Conservation (phyloP, 2,329 filamentous ascomycete species). For the Fusarium acutatum region DNA sequence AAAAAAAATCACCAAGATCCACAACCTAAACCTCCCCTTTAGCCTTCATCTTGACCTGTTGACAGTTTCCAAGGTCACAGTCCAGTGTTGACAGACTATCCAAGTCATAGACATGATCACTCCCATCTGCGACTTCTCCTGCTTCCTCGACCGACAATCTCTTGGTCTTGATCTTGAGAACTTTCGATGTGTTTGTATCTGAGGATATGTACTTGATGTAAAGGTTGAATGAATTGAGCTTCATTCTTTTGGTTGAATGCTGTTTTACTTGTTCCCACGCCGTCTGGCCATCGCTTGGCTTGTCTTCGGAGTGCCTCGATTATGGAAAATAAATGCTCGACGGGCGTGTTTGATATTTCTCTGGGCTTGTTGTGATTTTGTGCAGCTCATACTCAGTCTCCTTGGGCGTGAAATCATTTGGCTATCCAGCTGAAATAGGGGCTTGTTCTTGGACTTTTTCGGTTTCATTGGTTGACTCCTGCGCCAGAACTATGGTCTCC, state of each 20-base stretch:
- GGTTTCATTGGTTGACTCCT: background rate
- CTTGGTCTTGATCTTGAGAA: slow-evolving; percentile 4
- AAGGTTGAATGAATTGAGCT: slow-evolving; percentile 5
- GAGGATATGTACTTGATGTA: slow-evolving; percentile 22
- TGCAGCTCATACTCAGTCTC: background rate
- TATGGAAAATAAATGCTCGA: background rate
- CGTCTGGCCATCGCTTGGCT: background rate
- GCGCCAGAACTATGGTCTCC: background rate
- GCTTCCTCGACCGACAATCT: slow-evolving; percentile 8
- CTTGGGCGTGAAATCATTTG: background rate
- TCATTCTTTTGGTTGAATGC: background rate
- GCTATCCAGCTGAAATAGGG: background rate
- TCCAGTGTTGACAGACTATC: background rate
- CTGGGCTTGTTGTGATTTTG: background rate
- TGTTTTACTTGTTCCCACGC: slow-evolving; percentile 7
- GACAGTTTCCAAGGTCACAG: background rate
- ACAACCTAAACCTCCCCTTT: background rate
- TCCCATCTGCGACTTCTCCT: background rate
- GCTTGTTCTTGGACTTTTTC: background rate
- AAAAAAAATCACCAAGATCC: background rate
- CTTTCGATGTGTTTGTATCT: background rate
- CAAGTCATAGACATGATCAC: background rate
- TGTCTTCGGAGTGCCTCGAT: background rate
- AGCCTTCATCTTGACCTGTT: background rate
- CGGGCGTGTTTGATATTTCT: background rate